A percentile compares a stretch with the other conserved stretches of the same genome.
Evolutionary conservation across 2,329 filamentous ascomycete genomes (phyloP).

Genomic region (Talaromyces amestolkiae): DNA sequence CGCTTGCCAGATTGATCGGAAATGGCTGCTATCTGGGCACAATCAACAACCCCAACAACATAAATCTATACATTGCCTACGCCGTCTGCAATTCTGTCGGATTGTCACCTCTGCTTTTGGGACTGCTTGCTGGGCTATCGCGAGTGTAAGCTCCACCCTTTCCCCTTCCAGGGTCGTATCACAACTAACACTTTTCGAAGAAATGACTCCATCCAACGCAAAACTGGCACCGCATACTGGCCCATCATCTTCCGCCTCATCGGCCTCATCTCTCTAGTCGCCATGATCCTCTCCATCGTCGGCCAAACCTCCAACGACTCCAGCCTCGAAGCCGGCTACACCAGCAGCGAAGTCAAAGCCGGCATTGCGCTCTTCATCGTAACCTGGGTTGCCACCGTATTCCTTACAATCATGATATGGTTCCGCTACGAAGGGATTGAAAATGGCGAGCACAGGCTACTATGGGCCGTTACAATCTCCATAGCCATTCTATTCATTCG

Average conservation of each 20-base stretch:
- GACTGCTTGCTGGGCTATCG: constrained; percentile 21
- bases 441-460: constrained; percentile 29
- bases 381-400: constrained; percentile 29
- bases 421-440: constrained; percentile 27
- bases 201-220: constrained; percentile 27
- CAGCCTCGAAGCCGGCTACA: constrained; percentile 27
- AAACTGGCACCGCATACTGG: constrained; percentile 24
- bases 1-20: constrained; percentile 30
- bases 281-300: constrained; percentile 43
- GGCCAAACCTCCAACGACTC: constrained; percentile 42
- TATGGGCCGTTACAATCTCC: constrained; percentile 29
- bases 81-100: constrained; percentile 25
- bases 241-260: constrained; percentile 30
- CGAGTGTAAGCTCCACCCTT: constrained; percentile 21
- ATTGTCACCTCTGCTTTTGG: constrained; percentile 23
- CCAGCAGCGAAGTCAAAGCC: constrained; percentile 40
- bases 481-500: constrained; percentile 33
- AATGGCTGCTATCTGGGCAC: constrained; percentile 31
- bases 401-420: constrained; percentile 34
- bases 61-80: constrained; percentile 30
- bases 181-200: constrained; percentile 15
- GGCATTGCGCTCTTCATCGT: constrained; percentile 42
- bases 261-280: constrained; percentile 32
- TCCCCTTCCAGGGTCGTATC: too few relatives aligned
- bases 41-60: constrained; percentile 24